phyloP scores from a whole-genome alignment of 2,329 filamentous ascomycete species.

The Nothomitra cinnamomea region DNA sequence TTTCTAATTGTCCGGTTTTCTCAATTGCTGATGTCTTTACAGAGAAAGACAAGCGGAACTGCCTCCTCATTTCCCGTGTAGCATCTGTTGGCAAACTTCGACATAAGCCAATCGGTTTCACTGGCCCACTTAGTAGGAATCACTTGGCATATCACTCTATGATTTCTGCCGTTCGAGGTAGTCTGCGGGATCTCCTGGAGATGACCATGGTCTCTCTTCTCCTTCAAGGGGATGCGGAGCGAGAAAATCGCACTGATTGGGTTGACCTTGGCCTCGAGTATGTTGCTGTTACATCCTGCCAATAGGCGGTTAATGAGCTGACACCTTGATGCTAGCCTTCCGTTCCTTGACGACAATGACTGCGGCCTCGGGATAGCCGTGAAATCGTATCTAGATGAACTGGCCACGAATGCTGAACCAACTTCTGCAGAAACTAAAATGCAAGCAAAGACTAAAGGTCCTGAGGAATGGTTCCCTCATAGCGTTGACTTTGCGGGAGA shows the following conservation, averaged over 20 bases:
- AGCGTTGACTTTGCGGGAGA: conserved; percentile 40
- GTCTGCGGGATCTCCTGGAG: conserved; percentile 70
- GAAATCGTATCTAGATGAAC: conserved; percentile 37
- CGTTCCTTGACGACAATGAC: conserved; percentile 28
- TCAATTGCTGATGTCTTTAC: conserved; percentile 27
- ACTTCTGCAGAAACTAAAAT: conserved; percentile 31
- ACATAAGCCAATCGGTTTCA: conserved; percentile 79
- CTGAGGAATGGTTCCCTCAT: conserved; percentile 42
- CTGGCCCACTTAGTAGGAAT: conserved; percentile 81
- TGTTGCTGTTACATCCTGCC: conserved; percentile 21
- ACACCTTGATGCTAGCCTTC: conserved; percentile 17
- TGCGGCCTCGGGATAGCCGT: conserved; percentile 30
- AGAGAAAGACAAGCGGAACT: conserved; percentile 60
- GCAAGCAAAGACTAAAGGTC: conserved; percentile 33
- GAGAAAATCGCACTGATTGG: conserved; percentile 41
- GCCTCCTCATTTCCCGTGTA: conserved; percentile 71
- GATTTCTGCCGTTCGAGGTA: conserved; percentile 59
- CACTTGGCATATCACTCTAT: conserved; percentile 75
- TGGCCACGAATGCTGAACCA: conserved; percentile 40
- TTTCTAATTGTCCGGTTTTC: conserved; percentile 21
- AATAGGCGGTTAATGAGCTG: background rate
- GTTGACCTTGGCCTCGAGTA: conserved; percentile 57
- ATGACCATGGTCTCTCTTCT: conserved; percentile 67
- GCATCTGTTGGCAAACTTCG: conserved; percentile 68
- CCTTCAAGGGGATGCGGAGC: conserved; percentile 59